Base-by-base conservation (phyloP, 192 early-diverging fungal genomes). In the Gorgonomyces haynaldii region DNA sequence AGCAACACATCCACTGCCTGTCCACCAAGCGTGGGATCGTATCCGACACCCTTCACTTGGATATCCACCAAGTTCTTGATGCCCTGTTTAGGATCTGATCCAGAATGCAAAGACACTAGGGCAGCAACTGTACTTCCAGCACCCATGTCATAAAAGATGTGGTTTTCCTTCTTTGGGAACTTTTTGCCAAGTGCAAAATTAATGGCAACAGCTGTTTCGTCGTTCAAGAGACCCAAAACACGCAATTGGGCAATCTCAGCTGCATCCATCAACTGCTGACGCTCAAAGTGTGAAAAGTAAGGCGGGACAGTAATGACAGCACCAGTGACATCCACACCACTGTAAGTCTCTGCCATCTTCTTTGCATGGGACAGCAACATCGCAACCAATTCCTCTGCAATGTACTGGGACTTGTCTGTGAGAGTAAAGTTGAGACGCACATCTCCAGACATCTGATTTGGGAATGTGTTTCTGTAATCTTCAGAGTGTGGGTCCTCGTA, bases 101-200 rank as follows among this genome's bases (percentile, higher is more conserved):
- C 58, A 21, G 75, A 68, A 5, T 75, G 70, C 61, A 96, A 93
- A 28, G 70, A 70, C 1, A 84, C 86, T 13, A 99, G 70, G 3
- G 88, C 83, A 17, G 84, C 91, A n/a, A 76, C 79, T 1, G 96
- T 96, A 51, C 80, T 84, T 21, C 91, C 87, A 8, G 96, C 93
- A 1, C 96, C 96, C 88, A 95, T 89, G 65, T 99, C 96, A 64
- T 87, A 96, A 57, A 96, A 93, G 42, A 99, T 61, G 52, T 96
- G 88, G 56, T 81, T 70, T 59, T 80, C 60, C 4, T 80, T 76
- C 22, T 76, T 67, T n/a, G 56, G 56, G 41, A 89, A 83, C 9
- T 63, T 58, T 31, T 82, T 69, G 45, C 75, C 61, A 85, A 82
- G 7, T 22, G 85, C 91, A 56, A 87, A 99, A 71, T 89, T 94